phyloP scores from a whole-genome alignment of 495 filamentous ascomycete species.

The Podospora comata region DNA sequence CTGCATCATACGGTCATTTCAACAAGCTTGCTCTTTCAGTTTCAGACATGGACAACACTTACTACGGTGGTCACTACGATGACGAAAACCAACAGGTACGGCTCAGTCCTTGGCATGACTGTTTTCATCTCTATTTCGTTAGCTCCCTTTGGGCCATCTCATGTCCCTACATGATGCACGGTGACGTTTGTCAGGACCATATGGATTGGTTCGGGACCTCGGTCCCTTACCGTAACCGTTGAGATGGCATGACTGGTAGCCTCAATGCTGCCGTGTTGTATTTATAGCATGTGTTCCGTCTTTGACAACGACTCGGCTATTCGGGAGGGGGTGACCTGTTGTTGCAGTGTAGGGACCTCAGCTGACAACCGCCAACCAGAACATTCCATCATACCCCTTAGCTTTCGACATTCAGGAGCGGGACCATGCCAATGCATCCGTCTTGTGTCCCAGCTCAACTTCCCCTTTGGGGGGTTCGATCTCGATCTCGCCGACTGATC shows the following conservation, averaged over 20 bases:
- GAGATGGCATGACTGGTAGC: background rate
- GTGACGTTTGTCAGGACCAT: conserved; percentile 3
- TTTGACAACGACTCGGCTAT: conserved; percentile 1
- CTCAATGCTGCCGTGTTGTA: background rate
- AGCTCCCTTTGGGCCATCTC: background rate
- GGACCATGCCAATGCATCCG: background rate
- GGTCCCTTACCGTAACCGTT: background rate
- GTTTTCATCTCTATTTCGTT: background rate
- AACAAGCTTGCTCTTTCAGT: background rate
- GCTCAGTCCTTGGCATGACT: background rate
- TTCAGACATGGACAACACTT: background rate
- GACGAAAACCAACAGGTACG: conserved; percentile 3
- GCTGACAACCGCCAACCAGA: conserved; percentile 4
- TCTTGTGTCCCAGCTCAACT: background rate
- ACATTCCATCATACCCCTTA: background rate
- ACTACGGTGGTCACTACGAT: background rate
- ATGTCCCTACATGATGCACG: background rate
- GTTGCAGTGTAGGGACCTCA: conserved; percentile 8
- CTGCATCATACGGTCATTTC: background rate
- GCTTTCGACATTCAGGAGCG: background rate
- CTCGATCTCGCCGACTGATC: background rate
- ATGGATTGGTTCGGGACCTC: background rate
- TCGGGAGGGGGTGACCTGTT: background rate
- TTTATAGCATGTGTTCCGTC: background rate
- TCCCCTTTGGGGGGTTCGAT: background rate